phyloP scores from a whole-genome alignment of 2,329 filamentous ascomycete genomes.

The Phialophora expanda region DNA sequence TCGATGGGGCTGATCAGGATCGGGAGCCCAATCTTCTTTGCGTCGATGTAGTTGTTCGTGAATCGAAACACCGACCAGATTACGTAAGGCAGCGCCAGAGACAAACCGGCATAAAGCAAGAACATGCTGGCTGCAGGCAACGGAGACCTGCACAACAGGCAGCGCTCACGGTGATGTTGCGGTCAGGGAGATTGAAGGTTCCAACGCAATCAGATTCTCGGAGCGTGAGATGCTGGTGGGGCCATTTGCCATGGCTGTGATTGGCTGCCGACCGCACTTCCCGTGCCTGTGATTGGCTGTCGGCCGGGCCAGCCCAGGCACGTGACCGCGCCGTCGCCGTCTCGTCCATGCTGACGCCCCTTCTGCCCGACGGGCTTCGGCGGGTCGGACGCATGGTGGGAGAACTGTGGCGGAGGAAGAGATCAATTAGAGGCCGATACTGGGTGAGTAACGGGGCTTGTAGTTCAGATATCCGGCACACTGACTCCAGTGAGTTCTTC shows the following conservation, averaged over 20 bases:
- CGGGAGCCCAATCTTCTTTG: conserved; percentile 32
- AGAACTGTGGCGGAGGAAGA: neutral
- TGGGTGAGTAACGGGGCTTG: neutral
- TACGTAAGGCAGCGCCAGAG: conserved; percentile 25
- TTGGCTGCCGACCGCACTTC: neutral
- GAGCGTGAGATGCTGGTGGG: conserved; percentile 2
- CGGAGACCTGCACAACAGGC: neutral
- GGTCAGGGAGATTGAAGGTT: too few relatives aligned
- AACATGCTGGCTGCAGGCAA: conserved; percentile 14
- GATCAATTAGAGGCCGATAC: neutral
- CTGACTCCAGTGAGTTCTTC: conserved; percentile 40
- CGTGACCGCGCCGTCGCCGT: neutral
- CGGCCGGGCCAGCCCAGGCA: too few relatives aligned
- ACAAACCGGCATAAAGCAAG: conserved; percentile 13
- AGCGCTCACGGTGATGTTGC: neutral
- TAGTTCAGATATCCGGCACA: conserved; percentile 18
- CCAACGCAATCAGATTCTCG: neutral
- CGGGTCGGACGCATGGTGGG: neutral
- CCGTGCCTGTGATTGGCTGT: neutral
- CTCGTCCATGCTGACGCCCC: neutral
- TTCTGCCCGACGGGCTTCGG: neutral
- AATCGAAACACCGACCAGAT: conserved; percentile 27
- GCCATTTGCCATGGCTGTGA: neutral
- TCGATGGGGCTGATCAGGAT: conserved; percentile 33
- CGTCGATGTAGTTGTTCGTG: conserved; percentile 32